Evolutionary conservation across 345 rosid species (phyloP), one percentile per base, ranked within the genome.

Genomic region (Pistacia integerrima): DNA sequence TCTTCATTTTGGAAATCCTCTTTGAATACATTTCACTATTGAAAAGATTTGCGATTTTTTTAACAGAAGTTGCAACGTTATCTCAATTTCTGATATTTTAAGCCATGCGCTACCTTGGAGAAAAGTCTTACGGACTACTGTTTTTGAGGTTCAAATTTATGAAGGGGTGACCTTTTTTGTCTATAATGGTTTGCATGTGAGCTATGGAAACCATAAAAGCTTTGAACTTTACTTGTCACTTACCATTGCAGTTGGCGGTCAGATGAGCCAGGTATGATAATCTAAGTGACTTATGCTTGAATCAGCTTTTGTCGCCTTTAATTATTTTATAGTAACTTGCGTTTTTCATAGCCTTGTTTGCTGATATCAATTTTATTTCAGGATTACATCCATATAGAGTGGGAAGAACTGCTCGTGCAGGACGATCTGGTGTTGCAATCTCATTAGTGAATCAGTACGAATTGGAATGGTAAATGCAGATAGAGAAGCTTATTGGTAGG

Each of bases 321-420:
- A 0, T 41, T 41, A 41, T 41, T 41, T 67, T 54, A 46, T 28
- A 36, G 28, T 54, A 22, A 13, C 59, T 17, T 3, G 35, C 67
- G 46, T 35, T 46, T 54, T 3, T 54, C 61, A 48, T 67, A 1
- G 41, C 44, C 16, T 8, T 18, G 20, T 38, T 57, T 67, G 68
- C 49, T 70, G 76, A 70, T 14, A 78, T 56, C 63, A 33, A 41
- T 25, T 69, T 48, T 73, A 17, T 64, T 55, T 73, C 82, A 94
- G 98, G 98, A 94, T 81, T 92, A 94, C 79, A 90, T 94, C 64
- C 98, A 92, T 25, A 25, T 81, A 83, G 97, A 80, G 97, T 91
- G 17, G 97, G 97, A 76, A 88, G 97, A 86, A 89, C 92, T 22
- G 98, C 95, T 74, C 97, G 99, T 76, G 98, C 98, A n/a, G 99